These are phyloP conservation scores for Anthracocystis panici-leucophaei DNA, from an alignment of 1,284 basidiomycete species.

Conservation along the genomic window DNA sequence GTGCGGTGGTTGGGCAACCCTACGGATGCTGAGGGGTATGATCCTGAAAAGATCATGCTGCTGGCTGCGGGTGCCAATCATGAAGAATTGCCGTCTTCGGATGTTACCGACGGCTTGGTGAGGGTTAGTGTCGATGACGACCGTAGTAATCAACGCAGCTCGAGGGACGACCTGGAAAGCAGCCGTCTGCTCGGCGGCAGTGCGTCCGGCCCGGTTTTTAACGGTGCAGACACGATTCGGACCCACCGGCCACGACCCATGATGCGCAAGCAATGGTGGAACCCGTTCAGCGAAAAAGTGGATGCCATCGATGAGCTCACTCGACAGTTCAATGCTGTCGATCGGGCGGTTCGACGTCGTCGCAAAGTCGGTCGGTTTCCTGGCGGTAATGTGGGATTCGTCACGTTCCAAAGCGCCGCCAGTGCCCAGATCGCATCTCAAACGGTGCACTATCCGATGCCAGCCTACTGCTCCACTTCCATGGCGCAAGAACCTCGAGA, in stretches of 20 bases:
- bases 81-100: slow-evolving; percentile 16
- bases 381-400: slow-evolving; percentile 84
- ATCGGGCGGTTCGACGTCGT: slow-evolving; percentile 49
- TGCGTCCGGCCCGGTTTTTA: slow-evolving; percentile 17
- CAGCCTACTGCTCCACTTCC: slow-evolving; percentile 54
- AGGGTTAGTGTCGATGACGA: slow-evolving; percentile 22
- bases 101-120: slow-evolving; percentile 26
- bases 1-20: slow-evolving; percentile 92
- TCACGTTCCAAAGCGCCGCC: slow-evolving; percentile 96
- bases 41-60: slow-evolving; percentile 72
- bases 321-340: slow-evolving; percentile 54
- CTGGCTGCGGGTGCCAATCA: slow-evolving; percentile 40
- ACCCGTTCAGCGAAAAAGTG: slow-evolving; percentile 56
- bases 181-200: slow-evolving; percentile 19
- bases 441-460: slow-evolving; percentile 76
- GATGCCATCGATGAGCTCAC: slow-evolving; percentile 63
- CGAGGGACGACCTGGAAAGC: slow-evolving; percentile 16
- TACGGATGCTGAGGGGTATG: slow-evolving; percentile 79
- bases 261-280: slow-evolving; percentile 51
- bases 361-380: slow-evolving; percentile 56
- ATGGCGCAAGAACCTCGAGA: slow-evolving; percentile 92
- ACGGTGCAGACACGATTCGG: slow-evolving; percentile 44
- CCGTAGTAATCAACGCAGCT: neutral
- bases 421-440: slow-evolving; percentile 93
- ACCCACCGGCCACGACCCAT: slow-evolving; percentile 46